Base-by-base conservation (phyloP, 2,329 filamentous ascomycete species). In the Colletotrichum sp. region DNA sequence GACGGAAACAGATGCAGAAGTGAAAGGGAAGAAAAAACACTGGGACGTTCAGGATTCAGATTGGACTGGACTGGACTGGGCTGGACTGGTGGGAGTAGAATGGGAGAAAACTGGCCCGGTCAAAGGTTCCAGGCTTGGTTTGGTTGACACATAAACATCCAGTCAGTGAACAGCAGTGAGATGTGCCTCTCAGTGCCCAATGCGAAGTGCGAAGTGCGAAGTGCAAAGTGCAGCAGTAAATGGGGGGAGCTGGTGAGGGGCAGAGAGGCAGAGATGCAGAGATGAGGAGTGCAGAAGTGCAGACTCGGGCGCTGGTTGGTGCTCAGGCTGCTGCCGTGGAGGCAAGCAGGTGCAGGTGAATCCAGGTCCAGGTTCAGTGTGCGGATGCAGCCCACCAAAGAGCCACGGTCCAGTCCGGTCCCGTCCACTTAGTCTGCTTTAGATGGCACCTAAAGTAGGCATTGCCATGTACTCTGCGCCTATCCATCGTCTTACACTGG, bases 361-460 rank as follows among this genome's bases (percentile, higher is more conserved):
- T 48, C 44, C 44, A 48, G n/a, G 44, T 27, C 22, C n/a, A 64
- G 48, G 59, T 65, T 48, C 60, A 71, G 32, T 48, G 55, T 39
- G 68, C 67, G 57, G 68, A 52, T 36, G 34, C 69, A 72, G 57
- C 69, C 70, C 63, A 63, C 65, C 39, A 57, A 34, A 13, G 59
- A 60, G 55, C 44, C 70, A 75, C 64, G 69, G 73, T 75, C 64
- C 70, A 75, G 73, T 68, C 73, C 70, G 64, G 73, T 68, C 64
- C 74, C 48, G 59, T 75, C 71, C 59, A 64, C 61, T 64, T 64
- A 65, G 59, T 65, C 64, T 74, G 65, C 32, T n/a, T 36, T 32
- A 22, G 30, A 61, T 32, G 19, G n/a, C 15, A 66, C 28, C 44
- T 44, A 64, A 52, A 52, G 44, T 52, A 52, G 44, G 44, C 44